Evolutionary conservation across 306 rosid species (phyloP).

Genomic region (Casuarina cunninghamiana): DNA sequence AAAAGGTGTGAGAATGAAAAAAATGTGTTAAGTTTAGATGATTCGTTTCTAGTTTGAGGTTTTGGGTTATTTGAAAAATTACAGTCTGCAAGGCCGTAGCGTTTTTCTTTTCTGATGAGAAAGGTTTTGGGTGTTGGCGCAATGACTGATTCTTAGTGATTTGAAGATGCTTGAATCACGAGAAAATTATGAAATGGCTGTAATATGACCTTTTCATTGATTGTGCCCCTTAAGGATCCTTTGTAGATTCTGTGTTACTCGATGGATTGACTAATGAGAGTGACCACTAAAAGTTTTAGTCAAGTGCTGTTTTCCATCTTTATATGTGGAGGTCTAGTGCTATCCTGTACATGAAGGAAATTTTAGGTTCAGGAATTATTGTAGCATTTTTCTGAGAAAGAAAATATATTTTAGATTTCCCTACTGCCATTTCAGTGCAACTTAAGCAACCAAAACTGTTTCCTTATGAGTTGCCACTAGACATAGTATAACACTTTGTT

Average conservation of each 20-base stretch:
- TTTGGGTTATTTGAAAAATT: not conserved
- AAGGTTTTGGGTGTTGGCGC: not conserved
- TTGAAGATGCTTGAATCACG: not conserved
- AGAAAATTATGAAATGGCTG: not conserved
- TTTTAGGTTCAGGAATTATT: not conserved
- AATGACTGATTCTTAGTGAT: not conserved
- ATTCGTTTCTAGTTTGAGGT: not conserved
- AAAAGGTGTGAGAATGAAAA: not conserved
- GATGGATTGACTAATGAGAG: not conserved
- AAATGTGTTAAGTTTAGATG: not conserved
- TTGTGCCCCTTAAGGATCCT: not conserved
- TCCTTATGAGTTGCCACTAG: not conserved
- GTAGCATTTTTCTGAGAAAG: not conserved
- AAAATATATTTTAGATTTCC: not conserved
- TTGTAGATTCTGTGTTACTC: not conserved
- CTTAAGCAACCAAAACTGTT: not conserved
- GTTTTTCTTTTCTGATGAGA: not conserved
- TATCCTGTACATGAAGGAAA: not conserved
- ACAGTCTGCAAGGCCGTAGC: not conserved
- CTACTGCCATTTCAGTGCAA: not conserved
- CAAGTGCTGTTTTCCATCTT: not conserved
- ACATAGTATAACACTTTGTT: not conserved
- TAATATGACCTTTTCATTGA: not conserved
- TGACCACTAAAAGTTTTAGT: not conserved
- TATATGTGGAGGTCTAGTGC: not conserved